phyloP scores from a whole-genome alignment of 2,329 filamentous ascomycete species.

The Cytospora mali region DNA sequence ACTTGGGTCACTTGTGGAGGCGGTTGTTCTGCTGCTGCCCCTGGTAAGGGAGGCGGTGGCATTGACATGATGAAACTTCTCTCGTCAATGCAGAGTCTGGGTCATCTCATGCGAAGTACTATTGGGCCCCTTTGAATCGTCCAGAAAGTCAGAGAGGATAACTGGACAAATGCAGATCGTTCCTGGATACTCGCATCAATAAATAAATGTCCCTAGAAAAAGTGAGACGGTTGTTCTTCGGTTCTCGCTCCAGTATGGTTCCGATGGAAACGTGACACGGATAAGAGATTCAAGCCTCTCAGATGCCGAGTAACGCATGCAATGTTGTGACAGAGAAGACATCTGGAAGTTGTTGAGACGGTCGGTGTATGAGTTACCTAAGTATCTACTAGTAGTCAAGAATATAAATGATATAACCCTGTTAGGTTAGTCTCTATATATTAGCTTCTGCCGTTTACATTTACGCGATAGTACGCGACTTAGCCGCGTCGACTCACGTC shows the following conservation, averaged over 20 bases:
- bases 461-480: slow-evolving; percentile 1
- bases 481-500: background rate
- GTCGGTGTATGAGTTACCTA: background rate
- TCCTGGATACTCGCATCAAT: background rate
- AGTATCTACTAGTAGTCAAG: background rate
- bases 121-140: background rate
- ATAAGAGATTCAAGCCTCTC: background rate
- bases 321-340: background rate
- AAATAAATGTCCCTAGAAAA: background rate
- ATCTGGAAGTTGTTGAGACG: background rate
- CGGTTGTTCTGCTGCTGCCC: slow-evolving; percentile 6
- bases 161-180: background rate
- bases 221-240: background rate
- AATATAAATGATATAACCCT: background rate
- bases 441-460: background rate
- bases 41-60: slow-evolving; percentile 20
- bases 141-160: background rate
- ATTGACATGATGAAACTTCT: slow-evolving; percentile 24
- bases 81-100: background rate
- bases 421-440: background rate
- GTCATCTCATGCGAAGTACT: background rate
- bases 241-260: background rate
- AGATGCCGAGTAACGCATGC: background rate
- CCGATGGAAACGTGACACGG: background rate
- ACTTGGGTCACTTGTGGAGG: slow-evolving; percentile 32